Evolutionary conservation across 2,329 filamentous ascomycete genomes (phyloP).

Genomic region (Acephala macrosclerotiorum): DNA sequence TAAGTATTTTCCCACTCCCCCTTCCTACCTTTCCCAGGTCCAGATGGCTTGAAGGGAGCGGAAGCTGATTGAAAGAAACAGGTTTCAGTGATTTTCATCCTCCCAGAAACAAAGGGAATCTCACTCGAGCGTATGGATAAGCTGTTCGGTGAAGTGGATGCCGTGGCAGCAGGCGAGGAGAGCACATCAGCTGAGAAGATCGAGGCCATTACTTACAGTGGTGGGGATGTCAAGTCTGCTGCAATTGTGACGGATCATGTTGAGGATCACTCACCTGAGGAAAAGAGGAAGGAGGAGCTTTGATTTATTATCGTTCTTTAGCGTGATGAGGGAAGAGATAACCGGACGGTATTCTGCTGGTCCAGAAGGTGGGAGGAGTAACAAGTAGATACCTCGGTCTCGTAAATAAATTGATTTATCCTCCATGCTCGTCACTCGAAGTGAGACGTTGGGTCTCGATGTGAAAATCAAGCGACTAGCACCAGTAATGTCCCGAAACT

Average conservation of each 20-base stretch:
- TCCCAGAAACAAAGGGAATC: conserved; percentile 63
- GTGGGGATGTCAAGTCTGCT: conserved; percentile 16
- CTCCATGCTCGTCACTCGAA: too few species aligned
- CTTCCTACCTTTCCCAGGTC: background rate
- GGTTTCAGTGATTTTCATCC: conserved; percentile 56
- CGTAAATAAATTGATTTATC: too few species aligned
- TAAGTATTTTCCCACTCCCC: conserved; percentile 21
- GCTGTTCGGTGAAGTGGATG: conserved; percentile 52
- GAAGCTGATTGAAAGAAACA: conserved; percentile 8
- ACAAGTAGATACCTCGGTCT: too few species aligned
- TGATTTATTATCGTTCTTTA: background rate
- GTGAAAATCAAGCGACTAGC: too few species aligned
- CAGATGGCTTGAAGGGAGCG: background rate
- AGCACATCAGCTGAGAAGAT: conserved; percentile 41
- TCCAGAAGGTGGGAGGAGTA: too few species aligned
- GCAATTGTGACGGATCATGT: conserved; percentile 11
- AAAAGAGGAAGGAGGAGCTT: background rate
- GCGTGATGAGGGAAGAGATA: too few species aligned
- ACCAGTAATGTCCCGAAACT: too few species aligned
- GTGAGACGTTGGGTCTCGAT: too few species aligned
- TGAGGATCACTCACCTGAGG: background rate
- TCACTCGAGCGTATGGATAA: conserved; percentile 62
- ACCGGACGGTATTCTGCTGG: too few species aligned
- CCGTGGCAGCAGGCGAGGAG: conserved; percentile 40
- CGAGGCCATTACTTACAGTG: conserved; percentile 35